A percentile compares a stretch with the other conserved stretches of the same genome.
Conservation (phyloP, 805 yeast species). For the Scheffersomyces spartinae region DNA sequence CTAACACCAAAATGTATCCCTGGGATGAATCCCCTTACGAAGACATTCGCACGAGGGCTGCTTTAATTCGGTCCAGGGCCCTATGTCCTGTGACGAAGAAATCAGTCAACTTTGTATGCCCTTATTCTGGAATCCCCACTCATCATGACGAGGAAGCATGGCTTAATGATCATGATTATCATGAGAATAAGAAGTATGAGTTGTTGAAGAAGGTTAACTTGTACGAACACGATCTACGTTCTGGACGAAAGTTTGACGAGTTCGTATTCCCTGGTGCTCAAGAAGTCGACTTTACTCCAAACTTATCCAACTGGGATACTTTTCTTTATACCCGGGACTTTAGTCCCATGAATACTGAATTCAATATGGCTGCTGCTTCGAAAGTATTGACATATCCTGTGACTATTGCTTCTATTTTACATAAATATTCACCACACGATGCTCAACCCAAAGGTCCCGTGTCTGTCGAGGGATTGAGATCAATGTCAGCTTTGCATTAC, state of each 20-base stretch:
- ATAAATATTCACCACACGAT: constrained; percentile 76
- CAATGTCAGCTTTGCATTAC: constrained; percentile 85
- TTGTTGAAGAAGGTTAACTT: constrained; percentile 76
- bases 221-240: constrained; percentile 88
- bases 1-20: constrained; percentile 33
- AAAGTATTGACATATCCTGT: constrained; percentile 89
- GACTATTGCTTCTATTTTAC: constrained; percentile 75
- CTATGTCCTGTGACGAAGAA: constrained; percentile 82
- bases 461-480: constrained; percentile 85
- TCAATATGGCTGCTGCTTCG: constrained; percentile 89
- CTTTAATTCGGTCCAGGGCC: constrained; percentile 76
- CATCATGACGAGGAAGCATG: constrained; percentile 87
- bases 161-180: constrained; percentile 70
- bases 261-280: constrained; percentile 84
- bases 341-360: constrained; percentile 94
- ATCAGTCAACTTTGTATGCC: constrained; percentile 79
- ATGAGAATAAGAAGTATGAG: constrained; percentile 53
- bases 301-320: constrained; percentile 82
- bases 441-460: constrained; percentile 78
- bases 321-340: constrained; percentile 87
- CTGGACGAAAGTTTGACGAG: constrained; percentile 91
- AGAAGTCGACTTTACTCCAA: constrained; percentile 62
- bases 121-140: constrained; percentile 91
- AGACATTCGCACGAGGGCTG: constrained; percentile 84
- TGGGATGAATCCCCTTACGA: constrained; percentile 92